Base-by-base conservation (phyloP, 1,284 basidiomycete species). In the Omphalotus olearius region DNA sequence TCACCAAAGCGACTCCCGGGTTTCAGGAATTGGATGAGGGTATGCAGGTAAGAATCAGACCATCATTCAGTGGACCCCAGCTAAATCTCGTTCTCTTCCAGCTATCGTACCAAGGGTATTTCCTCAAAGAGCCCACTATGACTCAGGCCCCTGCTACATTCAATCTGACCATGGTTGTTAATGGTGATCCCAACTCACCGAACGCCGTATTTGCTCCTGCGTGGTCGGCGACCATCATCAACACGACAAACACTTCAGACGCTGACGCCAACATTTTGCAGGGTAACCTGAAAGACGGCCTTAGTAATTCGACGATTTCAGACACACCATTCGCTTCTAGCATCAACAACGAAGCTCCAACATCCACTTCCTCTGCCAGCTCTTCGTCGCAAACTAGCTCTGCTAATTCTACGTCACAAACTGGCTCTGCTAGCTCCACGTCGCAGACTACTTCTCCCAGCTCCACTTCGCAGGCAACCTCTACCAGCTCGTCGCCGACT, bases 211-310 rank as follows among this genome's bases (percentile, higher is more conserved):
- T 38, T n/a, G 43, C 42, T 16, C 18, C 43, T 10, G 50, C 50
- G 7, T 51, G 50, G 50, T 45, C 50, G 9, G 50, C 50, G 10
- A 45, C 23, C 6, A 51, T 51, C 20, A 40, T 51, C 50, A 51
- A 51, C n/a, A 39, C 33, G 6, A 38, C 43, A 14, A 38, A 35
- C 7, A 26, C 45, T 16, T 30, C 20, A 11, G 42, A 38, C 7
- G 16, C 26, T 3, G 33, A 50, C 20, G 35, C 36, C 6, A 14
- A 36, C 11, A 16, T 5, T 16, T 4, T 50, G 3, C 20, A 42
- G 5, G 20, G 38, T 2, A 45, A 51, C n/a, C 38, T 51, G 50
- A 20, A 51, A 17, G 26, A 45, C 13, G 23, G 28, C 17, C 23
- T 51, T 23, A 43, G 35, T 18, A 28, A 44, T 44, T 23, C 35